Base-by-base conservation (phyloP, 1,284 basidiomycete species). In the Papiliotrema fonsecae region DNA sequence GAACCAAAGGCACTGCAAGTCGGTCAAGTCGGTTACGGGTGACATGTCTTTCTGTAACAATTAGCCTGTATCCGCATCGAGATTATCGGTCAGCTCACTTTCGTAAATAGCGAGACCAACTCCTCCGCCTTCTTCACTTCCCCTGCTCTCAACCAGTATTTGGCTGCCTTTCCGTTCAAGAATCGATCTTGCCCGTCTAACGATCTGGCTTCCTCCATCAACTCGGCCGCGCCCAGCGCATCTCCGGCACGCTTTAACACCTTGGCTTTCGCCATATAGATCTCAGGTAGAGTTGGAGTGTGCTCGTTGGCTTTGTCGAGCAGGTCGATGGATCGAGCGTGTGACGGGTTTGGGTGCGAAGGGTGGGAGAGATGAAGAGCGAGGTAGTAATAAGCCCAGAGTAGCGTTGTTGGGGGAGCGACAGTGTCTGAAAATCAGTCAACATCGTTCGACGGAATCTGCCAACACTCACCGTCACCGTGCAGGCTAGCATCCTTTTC, bases 131-230 rank as follows among this genome's bases (percentile, higher is more conserved):
- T 87, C 21, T 82, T 81, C 1, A 87, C 70, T 59, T 89, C 77
- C 1, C 86, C 88, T 11, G 86, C 87, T 36, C 93, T 78, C 36
- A 98, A 73, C 54, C 86, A 79, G 69, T 98, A 98, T 72, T 97
- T 97, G 1, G 86, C 93, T 41, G 82, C 81, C 71, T 98, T 98
- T 40, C 87, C 88, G 73, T 98, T 98, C 61, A 99, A 74, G 77
- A 92, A 97, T 31, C 96, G 78, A 72, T 99, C 96, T 72, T 98
- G 96, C 0, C 90, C 85, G 69, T 99, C 96, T 35, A 99, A 76
- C 21, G 81, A 69, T 41, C 92, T 78, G 0, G 94, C 93, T 25
- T 88, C 85, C 60, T 94, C 86, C 75, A 94, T 82, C 37, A 81
- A 79, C 25, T 78, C 73, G 0, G 87, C 86, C 0, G 93, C 94